These are phyloP conservation scores for Arxiozyma telluris DNA, from an alignment of 1,139 yeast species.

Conservation along the genomic window DNA sequence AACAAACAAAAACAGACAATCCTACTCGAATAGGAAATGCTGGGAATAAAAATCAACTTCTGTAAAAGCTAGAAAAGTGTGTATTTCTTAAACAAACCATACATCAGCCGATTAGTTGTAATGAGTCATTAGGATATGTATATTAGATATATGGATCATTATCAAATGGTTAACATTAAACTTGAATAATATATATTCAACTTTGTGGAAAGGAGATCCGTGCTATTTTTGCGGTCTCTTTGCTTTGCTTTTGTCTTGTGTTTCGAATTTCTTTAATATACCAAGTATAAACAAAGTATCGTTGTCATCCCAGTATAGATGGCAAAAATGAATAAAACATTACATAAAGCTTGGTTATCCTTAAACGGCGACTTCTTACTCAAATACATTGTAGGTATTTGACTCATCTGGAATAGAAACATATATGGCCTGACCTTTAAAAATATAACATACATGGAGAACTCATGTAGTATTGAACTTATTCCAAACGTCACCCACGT, in stretches of 20 bases:
- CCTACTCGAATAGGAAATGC: no score
- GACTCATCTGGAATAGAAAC: constrained; percentile 64
- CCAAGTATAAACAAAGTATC: constrained; percentile 68
- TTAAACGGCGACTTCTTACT: constrained; percentile 7
- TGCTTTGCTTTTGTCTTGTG: neutral
- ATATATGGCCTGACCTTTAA: constrained; percentile 70
- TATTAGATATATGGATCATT: no score
- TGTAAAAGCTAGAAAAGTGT: no score
- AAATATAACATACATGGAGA: constrained; percentile 80
- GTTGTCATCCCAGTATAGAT: constrained; percentile 78
- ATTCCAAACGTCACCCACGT: constrained; percentile 70
- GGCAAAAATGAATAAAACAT: constrained; percentile 78
- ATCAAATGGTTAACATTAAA: no score
- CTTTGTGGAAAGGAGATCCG: neutral
- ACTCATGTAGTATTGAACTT: constrained; percentile 73
- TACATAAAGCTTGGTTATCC: constrained; percentile 43
- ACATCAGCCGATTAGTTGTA: no score
- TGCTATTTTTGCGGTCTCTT: no score
- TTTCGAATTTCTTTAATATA: constrained; percentile 38
- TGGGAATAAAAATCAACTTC: no score
- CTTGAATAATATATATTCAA: no score
- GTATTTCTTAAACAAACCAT: no score
- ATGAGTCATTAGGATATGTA: no score
- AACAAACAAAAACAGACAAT: no score
- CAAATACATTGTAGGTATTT: constrained; percentile 36